These are phyloP conservation scores for Cercospora zeae-maydis DNA, from an alignment of 2,329 filamentous ascomycete species.

Conservation along the genomic window DNA sequence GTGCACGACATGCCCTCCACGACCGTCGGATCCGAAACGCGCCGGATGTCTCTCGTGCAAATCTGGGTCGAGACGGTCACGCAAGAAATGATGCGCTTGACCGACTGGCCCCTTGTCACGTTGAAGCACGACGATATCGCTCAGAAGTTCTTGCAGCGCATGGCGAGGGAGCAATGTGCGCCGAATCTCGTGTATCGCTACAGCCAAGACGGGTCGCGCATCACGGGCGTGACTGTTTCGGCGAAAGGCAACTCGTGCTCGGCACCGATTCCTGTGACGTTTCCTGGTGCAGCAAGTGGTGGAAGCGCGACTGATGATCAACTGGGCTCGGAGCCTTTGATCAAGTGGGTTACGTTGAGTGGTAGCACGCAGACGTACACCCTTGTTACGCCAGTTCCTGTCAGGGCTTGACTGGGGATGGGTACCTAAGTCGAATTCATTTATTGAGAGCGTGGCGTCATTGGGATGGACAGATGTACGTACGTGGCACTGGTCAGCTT, in stretches of 20 bases:
- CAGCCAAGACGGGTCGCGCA: not conserved
- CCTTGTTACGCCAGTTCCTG: conserved; percentile 3
- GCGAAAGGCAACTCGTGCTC: conserved; percentile 8
- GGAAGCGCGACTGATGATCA: conserved; percentile 6
- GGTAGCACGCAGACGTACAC: conserved; percentile 6
- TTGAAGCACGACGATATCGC: conserved; percentile 13
- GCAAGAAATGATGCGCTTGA: conserved; percentile 12
- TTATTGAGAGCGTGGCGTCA: not conserved
- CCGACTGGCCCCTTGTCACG: conserved; percentile 8
- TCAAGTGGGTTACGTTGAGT: conserved; percentile 12
- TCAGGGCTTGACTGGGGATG: conserved; percentile 3
- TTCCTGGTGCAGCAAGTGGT: conserved; percentile 13
- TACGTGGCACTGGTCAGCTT: not conserved
- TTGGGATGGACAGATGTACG: not conserved
- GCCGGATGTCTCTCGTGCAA: conserved; percentile 8
- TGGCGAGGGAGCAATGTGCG: conserved; percentile 6
- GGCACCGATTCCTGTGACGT: conserved; percentile 9
- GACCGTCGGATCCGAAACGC: conserved; percentile 4
- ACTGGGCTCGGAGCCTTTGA: conserved; percentile 10
- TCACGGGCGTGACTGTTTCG: conserved; percentile 3
- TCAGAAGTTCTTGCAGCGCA: conserved; percentile 1
- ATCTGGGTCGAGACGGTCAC: conserved; percentile 13
- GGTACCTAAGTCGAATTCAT: no score
- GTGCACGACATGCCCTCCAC: conserved; percentile 3
- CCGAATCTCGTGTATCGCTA: conserved; percentile 4